These are phyloP conservation scores for Coniochaeta ligniaria DNA, from an alignment of 2,329 filamentous ascomycete genomes.

Conservation along the genomic window DNA sequence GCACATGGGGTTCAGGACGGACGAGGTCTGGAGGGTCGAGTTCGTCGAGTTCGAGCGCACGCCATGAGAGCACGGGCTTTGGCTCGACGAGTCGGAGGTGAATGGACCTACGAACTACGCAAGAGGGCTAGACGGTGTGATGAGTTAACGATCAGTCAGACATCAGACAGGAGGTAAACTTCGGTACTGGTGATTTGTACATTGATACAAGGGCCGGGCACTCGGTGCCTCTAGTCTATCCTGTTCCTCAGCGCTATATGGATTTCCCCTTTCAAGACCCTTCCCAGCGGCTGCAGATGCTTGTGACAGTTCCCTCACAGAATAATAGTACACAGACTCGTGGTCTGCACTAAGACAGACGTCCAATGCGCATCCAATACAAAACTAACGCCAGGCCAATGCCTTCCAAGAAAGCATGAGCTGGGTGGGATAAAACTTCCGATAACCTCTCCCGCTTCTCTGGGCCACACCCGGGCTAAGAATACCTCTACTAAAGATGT, in stretches of 20 bases:
- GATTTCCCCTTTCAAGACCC: not conserved
- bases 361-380: not conserved
- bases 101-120: not conserved
- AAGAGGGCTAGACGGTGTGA: not conserved
- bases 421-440: not conserved
- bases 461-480: not conserved
- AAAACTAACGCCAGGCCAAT: not conserved
- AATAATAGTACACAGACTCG: not conserved
- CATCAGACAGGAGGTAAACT: not conserved
- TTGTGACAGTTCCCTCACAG: not conserved
- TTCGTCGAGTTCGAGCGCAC: conserved; percentile 28
- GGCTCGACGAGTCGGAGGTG: conserved; percentile 53
- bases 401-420: not conserved
- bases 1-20: conserved; percentile 25
- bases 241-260: not conserved
- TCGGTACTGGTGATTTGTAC: not conserved
- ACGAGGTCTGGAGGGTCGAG: conserved; percentile 24
- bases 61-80: conserved; percentile 65
- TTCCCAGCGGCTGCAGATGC: not conserved
- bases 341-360: not conserved
- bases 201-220: conserved; percentile 1
- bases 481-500: conserved; percentile 29
- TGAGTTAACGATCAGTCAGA: not conserved
- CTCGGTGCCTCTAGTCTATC: not conserved
- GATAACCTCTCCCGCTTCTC: not conserved